Evolutionary conservation across 352 stramenopile species (phyloP).

Genomic region (Phytophthora agathidicida): DNA sequence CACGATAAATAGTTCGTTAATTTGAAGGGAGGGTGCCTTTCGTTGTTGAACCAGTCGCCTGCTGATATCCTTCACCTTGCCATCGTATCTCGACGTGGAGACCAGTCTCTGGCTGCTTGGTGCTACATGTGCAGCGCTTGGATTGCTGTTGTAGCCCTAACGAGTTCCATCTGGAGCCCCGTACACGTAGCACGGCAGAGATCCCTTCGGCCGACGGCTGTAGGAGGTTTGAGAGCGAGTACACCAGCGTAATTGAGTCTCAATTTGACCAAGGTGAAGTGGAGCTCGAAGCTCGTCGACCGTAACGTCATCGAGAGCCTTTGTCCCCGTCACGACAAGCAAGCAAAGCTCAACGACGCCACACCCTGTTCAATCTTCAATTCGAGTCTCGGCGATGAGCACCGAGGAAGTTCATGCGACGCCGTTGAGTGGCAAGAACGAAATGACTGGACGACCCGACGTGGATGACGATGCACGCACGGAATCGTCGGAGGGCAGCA

Average conservation of each 20-base stretch:
- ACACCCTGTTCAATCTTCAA: constrained; percentile 7
- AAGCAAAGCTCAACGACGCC: constrained; percentile 7
- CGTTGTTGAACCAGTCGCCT: constrained; percentile 12
- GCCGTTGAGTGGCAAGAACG: constrained; percentile 9
- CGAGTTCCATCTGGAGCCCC: constrained; percentile 18
- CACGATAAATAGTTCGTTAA: constrained; percentile 4
- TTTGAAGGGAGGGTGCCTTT: no score
- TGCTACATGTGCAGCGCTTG: background rate
- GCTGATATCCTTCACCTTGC: constrained; percentile 11
- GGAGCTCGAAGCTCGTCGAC: background rate
- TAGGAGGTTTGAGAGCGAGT: constrained; percentile 2
- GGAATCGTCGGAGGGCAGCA: constrained; percentile 24
- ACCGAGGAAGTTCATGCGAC: background rate
- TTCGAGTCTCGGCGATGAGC: constrained; percentile 5
- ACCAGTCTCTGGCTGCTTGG: constrained; percentile 6
- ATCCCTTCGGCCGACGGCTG: constrained; percentile 11
- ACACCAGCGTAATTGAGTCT: constrained; percentile 13
- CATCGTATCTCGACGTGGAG: constrained; percentile 12
- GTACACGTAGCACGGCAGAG: constrained; percentile 19
- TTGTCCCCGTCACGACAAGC: constrained; percentile 1
- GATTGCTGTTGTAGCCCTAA: constrained; percentile 15
- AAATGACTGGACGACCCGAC: constrained; percentile 6
- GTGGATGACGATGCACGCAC: constrained; percentile 24
- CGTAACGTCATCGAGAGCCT: background rate
- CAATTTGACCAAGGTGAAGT: no score